Conservation (phyloP, 352 stramenopile genomes). For the Thraustochytrium striatum region DNA sequence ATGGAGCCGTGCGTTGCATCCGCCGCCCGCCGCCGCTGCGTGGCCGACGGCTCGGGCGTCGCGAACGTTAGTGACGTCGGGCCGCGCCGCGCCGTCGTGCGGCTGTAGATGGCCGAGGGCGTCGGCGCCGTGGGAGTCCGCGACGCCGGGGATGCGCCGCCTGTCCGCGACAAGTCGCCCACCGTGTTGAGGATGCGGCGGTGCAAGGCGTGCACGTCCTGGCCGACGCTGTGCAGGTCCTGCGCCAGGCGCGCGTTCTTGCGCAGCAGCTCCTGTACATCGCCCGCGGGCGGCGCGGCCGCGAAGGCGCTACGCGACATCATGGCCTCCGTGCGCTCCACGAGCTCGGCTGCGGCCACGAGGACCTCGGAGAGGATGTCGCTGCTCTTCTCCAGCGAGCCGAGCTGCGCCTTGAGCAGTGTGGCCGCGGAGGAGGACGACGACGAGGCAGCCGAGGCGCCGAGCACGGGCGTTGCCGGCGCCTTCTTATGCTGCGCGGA, state of each 20-base stretch:
- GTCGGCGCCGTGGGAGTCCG: too few species aligned
- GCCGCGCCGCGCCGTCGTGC: too few species aligned
- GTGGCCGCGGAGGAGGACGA: too few species aligned
- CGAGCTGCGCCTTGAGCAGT: too few species aligned
- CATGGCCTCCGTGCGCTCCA: background rate
- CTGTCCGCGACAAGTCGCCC: too few species aligned
- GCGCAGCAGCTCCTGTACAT: slow-evolving; percentile 14
- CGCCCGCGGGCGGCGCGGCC: background rate
- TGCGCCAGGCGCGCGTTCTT: slow-evolving; percentile 4
- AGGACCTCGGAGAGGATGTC: slow-evolving; percentile 4
- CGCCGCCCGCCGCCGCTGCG: too few species aligned
- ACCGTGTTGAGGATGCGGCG: background rate
- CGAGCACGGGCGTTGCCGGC: background rate
- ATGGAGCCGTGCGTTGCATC: too few species aligned
- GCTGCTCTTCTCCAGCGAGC: background rate
- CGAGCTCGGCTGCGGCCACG: background rate
- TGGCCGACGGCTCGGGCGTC: too few species aligned
- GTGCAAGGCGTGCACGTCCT: slow-evolving; percentile 16
- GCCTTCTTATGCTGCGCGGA: background rate
- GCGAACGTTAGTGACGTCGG: too few species aligned
- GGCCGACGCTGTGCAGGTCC: background rate
- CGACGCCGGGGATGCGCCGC: too few species aligned
- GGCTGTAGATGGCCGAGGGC: too few species aligned
- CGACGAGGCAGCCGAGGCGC: too few species aligned
- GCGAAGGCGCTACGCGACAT: background rate